A percentile compares a stretch with the other conserved stretches of the same genome.
These are phyloP conservation scores for Oryza glumipatula DNA, from an alignment of 176 grass and related monocot species.

Conservation along the genomic window DNA sequence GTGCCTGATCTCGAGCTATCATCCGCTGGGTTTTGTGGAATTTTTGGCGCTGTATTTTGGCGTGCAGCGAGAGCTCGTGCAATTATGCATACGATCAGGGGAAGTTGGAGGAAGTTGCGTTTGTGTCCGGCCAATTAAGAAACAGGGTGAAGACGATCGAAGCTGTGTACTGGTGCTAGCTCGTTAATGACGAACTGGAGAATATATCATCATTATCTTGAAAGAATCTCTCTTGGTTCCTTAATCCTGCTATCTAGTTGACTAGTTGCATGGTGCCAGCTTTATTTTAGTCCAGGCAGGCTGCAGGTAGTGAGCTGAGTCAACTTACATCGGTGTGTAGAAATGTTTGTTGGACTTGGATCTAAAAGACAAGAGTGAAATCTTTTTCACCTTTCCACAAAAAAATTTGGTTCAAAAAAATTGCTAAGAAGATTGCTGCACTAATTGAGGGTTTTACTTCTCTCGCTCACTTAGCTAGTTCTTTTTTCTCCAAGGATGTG, in stretches of 20 bases:
- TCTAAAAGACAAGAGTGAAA: neutral
- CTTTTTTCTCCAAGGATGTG: too few species aligned
- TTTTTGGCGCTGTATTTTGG: neutral
- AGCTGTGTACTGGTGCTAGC: neutral
- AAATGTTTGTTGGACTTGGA: neutral
- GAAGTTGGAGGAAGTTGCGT: neutral
- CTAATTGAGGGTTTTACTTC: too few species aligned
- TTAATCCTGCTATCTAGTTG: neutral
- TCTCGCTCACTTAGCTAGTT: too few species aligned
- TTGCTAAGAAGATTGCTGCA: too few species aligned
- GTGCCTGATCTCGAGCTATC: neutral
- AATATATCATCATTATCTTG: neutral
- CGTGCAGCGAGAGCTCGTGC: neutral
- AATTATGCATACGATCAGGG: neutral
- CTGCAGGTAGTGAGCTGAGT: neutral
- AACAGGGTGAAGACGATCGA: neutral
- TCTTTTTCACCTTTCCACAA: neutral
- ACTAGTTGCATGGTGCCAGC: neutral
- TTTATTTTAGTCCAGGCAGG: conserved; percentile 6
- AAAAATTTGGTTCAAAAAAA: neutral
- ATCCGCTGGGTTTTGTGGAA: neutral
- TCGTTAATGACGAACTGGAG: neutral
- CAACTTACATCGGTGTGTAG: neutral
- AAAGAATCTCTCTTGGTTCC: neutral
- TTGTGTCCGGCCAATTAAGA: neutral